phyloP scores from a whole-genome alignment of 805 yeast genomes.

The Hanseniaspora vineae region DNA sequence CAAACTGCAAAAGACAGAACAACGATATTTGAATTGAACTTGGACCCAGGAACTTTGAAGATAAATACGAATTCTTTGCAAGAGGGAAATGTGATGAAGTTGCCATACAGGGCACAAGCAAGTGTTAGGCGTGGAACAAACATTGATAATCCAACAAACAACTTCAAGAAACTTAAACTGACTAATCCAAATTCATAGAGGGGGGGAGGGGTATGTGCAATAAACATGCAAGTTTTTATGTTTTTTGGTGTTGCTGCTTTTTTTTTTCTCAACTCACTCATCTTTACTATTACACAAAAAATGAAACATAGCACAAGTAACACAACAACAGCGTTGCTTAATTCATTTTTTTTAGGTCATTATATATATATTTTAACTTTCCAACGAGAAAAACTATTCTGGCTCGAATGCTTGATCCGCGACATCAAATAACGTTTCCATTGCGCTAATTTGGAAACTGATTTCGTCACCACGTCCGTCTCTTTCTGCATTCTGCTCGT shows the following conservation, averaged over 20 bases:
- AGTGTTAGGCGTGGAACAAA: neutral
- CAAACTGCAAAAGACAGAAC: neutral
- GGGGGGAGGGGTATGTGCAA: too few species aligned
- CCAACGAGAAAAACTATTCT: conserved; percentile 21
- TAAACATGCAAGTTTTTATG: too few species aligned
- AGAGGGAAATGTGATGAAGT: neutral
- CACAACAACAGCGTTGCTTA: too few species aligned
- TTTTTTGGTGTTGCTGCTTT: too few species aligned
- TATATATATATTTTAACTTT: too few species aligned
- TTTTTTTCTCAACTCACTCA: too few species aligned
- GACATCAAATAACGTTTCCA: conserved; percentile 73
- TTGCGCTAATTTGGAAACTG: conserved; percentile 60
- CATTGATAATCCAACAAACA: neutral
- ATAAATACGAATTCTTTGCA: neutral
- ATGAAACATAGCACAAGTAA: too few species aligned
- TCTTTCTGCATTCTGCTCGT: conserved; percentile 18
- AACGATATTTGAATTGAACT: neutral
- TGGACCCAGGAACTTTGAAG: neutral
- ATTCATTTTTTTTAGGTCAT: too few species aligned
- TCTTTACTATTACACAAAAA: too few species aligned
- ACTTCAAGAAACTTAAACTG: neutral
- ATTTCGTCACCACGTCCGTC: conserved; percentile 59
- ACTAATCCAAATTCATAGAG: neutral
- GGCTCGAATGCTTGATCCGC: conserved; percentile 73
- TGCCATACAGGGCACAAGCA: neutral